Evolutionary conservation across 345 rosid species (phyloP).

Genomic region (Atalantia buxifolia): DNA sequence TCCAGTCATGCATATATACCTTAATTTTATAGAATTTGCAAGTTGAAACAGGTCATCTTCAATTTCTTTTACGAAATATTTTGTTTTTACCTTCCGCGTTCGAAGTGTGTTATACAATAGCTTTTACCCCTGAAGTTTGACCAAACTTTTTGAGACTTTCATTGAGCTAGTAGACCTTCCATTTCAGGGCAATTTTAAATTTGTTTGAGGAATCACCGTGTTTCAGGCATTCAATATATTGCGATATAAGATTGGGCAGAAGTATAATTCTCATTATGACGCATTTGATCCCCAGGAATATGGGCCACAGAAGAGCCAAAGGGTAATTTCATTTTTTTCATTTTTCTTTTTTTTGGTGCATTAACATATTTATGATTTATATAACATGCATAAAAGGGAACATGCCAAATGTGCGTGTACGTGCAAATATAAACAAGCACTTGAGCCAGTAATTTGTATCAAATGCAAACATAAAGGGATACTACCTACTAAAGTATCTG

Average conservation of each 20-base stretch:
- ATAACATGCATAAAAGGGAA: neutral
- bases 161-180: constrained; percentile 28
- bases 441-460: neutral
- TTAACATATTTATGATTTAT: neutral
- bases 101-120: neutral
- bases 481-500: neutral
- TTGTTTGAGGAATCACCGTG: constrained; percentile 38
- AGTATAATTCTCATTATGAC: constrained; percentile 87
- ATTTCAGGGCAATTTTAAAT: constrained; percentile 33
- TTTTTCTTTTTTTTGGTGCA: neutral
- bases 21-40: neutral
- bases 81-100: neutral
- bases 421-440: too few species aligned
- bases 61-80: neutral
- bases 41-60: neutral
- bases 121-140: neutral
- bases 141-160: constrained; percentile 1
- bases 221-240: constrained; percentile 87
- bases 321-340: constrained; percentile 31
- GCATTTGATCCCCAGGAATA: constrained; percentile 77
- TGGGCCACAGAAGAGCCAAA: constrained; percentile 59
- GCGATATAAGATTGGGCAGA: constrained; percentile 84
- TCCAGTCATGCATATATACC: neutral
- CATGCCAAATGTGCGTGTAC: neutral
- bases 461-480: too few species aligned